Conservation (phyloP, 176 grass and related monocot species). For the Urochloa ruziziensis region DNA sequence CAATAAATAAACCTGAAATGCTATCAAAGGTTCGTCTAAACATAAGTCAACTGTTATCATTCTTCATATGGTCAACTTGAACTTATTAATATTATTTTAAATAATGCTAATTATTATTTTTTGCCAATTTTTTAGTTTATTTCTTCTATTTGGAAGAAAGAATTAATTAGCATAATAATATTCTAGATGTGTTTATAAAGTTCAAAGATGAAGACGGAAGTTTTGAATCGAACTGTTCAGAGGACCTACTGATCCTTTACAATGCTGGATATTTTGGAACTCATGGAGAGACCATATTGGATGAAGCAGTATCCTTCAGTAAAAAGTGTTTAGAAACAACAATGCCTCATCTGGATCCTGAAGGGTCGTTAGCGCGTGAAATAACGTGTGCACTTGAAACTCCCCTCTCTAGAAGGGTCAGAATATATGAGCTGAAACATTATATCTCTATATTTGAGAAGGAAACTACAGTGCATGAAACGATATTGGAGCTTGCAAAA, state of each 20-base stretch:
- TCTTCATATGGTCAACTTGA: no score
- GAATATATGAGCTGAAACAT: neutral
- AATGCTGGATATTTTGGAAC: neutral
- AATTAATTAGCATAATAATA: no score
- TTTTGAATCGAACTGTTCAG: neutral
- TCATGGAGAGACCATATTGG: neutral
- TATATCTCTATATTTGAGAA: neutral
- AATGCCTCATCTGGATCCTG: neutral
- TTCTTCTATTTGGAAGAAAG: no score
- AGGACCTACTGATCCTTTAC: neutral
- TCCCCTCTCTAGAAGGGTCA: neutral
- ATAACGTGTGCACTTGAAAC: neutral
- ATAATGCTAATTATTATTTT: no score
- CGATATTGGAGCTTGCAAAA: neutral
- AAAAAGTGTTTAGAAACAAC: neutral
- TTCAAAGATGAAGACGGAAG: neutral
- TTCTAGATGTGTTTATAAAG: neutral
- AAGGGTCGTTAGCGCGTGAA: neutral
- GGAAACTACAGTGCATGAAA: neutral
- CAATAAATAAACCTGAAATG: no score
- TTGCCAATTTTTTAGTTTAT: no score
- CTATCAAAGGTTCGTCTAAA: no score
- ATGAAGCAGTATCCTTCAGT: neutral
- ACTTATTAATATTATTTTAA: no score
- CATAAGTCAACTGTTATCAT: no score